A percentile compares a stretch with the other conserved stretches of the same genome.
phyloP scores from a whole-genome alignment of 768 basidiomycete species.

The Mycena sanguinolenta region DNA sequence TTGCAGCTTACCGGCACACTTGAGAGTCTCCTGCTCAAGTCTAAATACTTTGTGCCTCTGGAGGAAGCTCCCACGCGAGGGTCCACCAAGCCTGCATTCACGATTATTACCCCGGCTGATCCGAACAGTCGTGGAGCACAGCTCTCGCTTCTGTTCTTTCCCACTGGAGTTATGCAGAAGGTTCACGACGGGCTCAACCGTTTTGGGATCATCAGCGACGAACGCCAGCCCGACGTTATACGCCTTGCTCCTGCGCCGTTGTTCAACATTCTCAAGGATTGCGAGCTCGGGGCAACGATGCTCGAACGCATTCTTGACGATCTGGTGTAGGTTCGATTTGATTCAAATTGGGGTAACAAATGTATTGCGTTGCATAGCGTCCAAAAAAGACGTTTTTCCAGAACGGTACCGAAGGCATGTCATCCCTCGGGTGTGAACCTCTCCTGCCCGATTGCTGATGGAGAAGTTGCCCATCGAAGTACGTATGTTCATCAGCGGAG shows the following conservation, averaged over 20 bases:
- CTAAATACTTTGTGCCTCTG: slow-evolving; percentile 72
- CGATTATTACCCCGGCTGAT: slow-evolving; percentile 90
- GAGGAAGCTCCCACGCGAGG: slow-evolving; percentile 45
- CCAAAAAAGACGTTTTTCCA: background rate
- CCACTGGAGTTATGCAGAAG: slow-evolving; percentile 75
- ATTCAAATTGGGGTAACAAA: background rate
- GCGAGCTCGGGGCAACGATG: slow-evolving; percentile 73
- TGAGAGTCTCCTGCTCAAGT: slow-evolving; percentile 71
- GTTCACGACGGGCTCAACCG: slow-evolving; percentile 72
- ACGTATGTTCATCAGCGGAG: slow-evolving; percentile 18
- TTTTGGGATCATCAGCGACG: slow-evolving; percentile 91
- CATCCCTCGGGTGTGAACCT: background rate
- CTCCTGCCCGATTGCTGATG: background rate
- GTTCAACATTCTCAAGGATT: slow-evolving; percentile 88
- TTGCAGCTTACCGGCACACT: slow-evolving; percentile 78
- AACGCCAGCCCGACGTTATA: slow-evolving; percentile 92
- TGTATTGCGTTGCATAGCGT: slow-evolving; percentile 3
- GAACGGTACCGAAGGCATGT: background rate
- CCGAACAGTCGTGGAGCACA: slow-evolving; percentile 84
- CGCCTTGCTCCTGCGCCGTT: slow-evolving; percentile 88
- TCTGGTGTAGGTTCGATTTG: slow-evolving; percentile 16
- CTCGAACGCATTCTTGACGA: slow-evolving; percentile 70
- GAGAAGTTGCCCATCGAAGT: background rate
- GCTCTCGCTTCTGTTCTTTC: slow-evolving; percentile 87
- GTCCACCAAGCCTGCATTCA: slow-evolving; percentile 68